Evolutionary conservation across 345 rosid species (phyloP).

Genomic region (Eucalyptus erythrocorys): DNA sequence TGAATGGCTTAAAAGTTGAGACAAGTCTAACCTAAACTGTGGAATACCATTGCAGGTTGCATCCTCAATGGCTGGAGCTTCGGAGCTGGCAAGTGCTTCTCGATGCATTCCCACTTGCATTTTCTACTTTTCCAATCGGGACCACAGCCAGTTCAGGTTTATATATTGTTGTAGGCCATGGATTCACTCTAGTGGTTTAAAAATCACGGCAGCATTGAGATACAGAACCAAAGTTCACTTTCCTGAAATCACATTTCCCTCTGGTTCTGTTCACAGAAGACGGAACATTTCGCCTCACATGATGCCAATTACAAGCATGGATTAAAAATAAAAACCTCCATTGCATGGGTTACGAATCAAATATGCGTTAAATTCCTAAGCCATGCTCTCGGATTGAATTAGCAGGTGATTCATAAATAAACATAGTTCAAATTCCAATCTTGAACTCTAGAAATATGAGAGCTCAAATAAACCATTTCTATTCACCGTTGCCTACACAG

Average conservation of each 20-base stretch:
- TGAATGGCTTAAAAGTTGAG: background rate
- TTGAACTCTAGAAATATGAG: background rate
- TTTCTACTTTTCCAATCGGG: background rate
- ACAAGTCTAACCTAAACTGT: background rate
- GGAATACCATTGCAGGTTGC: background rate
- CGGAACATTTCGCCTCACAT: background rate
- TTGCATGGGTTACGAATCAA: background rate
- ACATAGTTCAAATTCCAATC: background rate
- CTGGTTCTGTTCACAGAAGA: background rate
- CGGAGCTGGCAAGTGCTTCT: background rate
- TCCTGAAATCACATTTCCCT: background rate
- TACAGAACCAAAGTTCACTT: background rate
- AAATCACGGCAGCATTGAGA: background rate
- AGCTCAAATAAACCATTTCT: background rate
- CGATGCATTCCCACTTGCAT: background rate
- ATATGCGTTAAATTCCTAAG: background rate
- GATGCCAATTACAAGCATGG: background rate
- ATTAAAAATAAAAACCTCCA: background rate
- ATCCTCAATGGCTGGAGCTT: background rate
- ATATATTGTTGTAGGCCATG: background rate
- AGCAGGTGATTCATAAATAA: background rate
- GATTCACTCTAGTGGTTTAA: background rate
- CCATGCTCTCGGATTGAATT: background rate
- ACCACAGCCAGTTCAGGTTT: background rate
- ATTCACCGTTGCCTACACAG: background rate